Conservation (phyloP, 2,329 filamentous ascomycete species). For the Cryoendolithus antarcticus region DNA sequence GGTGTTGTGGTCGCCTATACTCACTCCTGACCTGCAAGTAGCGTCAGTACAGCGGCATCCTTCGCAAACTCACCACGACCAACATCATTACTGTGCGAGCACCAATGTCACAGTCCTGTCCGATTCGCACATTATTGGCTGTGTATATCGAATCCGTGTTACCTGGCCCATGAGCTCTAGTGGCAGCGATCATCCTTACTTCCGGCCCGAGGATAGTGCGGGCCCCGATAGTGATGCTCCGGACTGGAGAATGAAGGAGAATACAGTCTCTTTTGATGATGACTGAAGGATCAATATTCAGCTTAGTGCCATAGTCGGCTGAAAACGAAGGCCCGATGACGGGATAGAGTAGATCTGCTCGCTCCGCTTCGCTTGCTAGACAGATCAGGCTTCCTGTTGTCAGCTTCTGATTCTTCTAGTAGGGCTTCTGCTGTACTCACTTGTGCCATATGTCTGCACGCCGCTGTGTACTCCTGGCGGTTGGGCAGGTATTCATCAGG, state of each 20-base stretch:
- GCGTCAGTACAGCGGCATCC: neutral
- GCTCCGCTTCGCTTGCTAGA: neutral
- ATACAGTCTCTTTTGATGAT: conserved; percentile 9
- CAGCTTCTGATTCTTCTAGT: neutral
- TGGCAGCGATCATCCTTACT: conserved; percentile 6
- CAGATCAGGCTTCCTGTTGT: neutral
- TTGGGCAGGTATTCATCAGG: conserved; percentile 5
- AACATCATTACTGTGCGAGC: conserved; percentile 11
- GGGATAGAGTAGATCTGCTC: conserved; percentile 1
- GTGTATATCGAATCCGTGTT: conserved; percentile 3
- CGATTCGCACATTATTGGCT: conserved; percentile 3
- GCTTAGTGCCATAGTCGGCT: conserved; percentile 9
- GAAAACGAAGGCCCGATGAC: conserved; percentile 7
- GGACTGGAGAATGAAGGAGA: conserved; percentile 4
- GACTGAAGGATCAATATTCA: conserved; percentile 6
- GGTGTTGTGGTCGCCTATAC: conserved; percentile 13
- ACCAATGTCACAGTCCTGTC: conserved; percentile 11
- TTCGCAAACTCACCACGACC: neutral
- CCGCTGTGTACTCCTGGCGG: conserved; percentile 2
- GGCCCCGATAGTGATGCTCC: conserved; percentile 5
- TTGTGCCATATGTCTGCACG: conserved; percentile 7
- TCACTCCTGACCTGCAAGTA: conserved; percentile 10
- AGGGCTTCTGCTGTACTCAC: neutral
- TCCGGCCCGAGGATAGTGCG: conserved; percentile 5
- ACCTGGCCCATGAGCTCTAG: conserved; percentile 3